Evolutionary conservation across 2,329 filamentous ascomycete genomes (phyloP), one percentile per base, ranked within the genome.

Genomic region (Fusarium beomiforme): DNA sequence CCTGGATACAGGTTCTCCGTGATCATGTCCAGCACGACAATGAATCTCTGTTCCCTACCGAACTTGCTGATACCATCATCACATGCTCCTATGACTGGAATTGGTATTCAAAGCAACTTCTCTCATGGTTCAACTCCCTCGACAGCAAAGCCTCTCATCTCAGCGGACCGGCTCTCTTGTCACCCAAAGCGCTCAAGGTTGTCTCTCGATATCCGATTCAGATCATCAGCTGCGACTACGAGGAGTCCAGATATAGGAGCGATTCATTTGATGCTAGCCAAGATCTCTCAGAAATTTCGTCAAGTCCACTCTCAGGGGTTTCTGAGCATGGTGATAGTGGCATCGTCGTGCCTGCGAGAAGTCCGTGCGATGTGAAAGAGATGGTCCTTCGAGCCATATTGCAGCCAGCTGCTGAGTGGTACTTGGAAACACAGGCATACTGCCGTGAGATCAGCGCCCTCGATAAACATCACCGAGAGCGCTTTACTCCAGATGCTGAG

Each of bases 41-140:
- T 6, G 17, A 49, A 3, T 59, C 23, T 43, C 2, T 34, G 2
- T 62, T 62, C 11, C 59, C 59, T 0, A 34, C 54, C 5, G 36
- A 43, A 1, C 43, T 62, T 16, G 43, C 59, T 3, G 43, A 62
- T 3, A 16, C 8, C 4, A 59, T 62, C 0, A 62, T 62, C 17
- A 50, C 59, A 11, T 23, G 8, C 19, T 59, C 43, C 1, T 8
- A 50, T n/a, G 43, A 59, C 8, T 62, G 54, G 59, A 62, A 59
- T 4, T 62, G 54, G 59, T 62, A 62, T 14, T 62, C 59, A 0
- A 19, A 29, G 16, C 54, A 62, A 4, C 59, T 62, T 31, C 36
- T 62, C 4, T 62, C 59, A 2, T 62, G 43, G 43, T 62, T 62
- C 29, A 62, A 62, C n/a, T 62, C 54, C 0, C 36, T 62, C 14